A percentile compares a stretch with the other conserved stretches of the same genome.
These are phyloP conservation scores for Fusarium goolgardi DNA, from an alignment of 2,329 filamentous ascomycete species.

Conservation along the genomic window DNA sequence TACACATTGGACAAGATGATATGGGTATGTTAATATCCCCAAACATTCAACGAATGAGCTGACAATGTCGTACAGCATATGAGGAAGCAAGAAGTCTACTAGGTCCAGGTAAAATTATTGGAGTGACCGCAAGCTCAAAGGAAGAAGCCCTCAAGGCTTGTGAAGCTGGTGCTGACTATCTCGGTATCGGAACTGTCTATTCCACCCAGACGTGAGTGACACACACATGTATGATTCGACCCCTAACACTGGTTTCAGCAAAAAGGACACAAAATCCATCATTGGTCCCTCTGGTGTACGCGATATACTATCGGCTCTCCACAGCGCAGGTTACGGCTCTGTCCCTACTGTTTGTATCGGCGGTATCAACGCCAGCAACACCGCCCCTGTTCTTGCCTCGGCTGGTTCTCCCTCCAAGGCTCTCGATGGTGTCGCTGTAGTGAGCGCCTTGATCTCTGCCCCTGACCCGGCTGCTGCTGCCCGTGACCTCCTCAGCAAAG, in stretches of 20 bases:
- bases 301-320: conserved; percentile 67
- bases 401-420: conserved; percentile 65
- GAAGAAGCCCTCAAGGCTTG: conserved; percentile 80
- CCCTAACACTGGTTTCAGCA: conserved; percentile 60
- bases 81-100: conserved; percentile 75
- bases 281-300: conserved; percentile 67
- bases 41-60: background rate
- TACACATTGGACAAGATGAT: conserved; percentile 96
- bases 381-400: conserved; percentile 79
- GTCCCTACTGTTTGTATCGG: conserved; percentile 85
- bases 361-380: conserved; percentile 82
- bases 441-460: conserved; percentile 87
- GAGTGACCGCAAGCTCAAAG: conserved; percentile 82
- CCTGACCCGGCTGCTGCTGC: conserved; percentile 73
- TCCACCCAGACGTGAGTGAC: conserved; percentile 78
- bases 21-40: conserved; percentile 68
- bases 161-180: conserved; percentile 83
- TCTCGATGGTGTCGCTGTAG: conserved; percentile 86
- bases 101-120: conserved; percentile 83
- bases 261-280: conserved; percentile 82
- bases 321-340: conserved; percentile 55
- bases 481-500: conserved; percentile 60
- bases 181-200: conserved; percentile 91
- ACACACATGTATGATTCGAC: background rate
- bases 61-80: conserved; percentile 38